Conservation (phyloP, 208 protist species). For the Trypanosoma lewisi region DNA sequence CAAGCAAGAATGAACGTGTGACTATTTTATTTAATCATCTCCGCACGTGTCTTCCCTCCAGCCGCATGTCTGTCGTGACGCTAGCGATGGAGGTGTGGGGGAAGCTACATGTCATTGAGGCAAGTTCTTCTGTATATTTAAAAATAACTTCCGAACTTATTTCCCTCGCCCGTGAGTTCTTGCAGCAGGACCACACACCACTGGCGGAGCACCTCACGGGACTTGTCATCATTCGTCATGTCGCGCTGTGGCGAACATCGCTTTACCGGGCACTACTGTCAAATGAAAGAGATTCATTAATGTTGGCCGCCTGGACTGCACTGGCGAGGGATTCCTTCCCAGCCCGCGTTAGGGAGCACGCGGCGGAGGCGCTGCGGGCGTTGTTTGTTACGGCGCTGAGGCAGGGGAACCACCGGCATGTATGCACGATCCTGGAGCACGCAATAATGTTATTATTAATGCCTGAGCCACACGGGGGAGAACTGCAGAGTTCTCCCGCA, state of each 20-base stretch:
- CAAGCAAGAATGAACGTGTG: conserved; percentile 47
- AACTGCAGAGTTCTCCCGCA: conserved; percentile 4
- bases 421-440: conserved; percentile 58
- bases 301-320: conserved; percentile 53
- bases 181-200: conserved; percentile 42
- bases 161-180: conserved; percentile 38
- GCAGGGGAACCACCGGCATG: conserved; percentile 30
- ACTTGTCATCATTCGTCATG: conserved; percentile 52
- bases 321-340: conserved; percentile 26
- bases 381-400: conserved; percentile 54
- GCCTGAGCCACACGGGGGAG: neutral
- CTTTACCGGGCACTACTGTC: conserved; percentile 43
- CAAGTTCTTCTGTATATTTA: conserved; percentile 40
- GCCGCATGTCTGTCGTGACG: conserved; percentile 45
- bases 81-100: conserved; percentile 77
- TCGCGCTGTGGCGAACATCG: conserved; percentile 43
- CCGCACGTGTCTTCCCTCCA: conserved; percentile 51
- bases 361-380: conserved; percentile 50
- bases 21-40: conserved; percentile 64
- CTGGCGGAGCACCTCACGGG: conserved; percentile 54
- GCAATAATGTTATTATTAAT: conserved; percentile 27
- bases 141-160: conserved; percentile 57
- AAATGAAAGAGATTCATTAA: conserved; percentile 39
- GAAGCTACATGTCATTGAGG: conserved; percentile 48
- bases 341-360: conserved; percentile 45